Conservation (phyloP, 169 alveolate species). For the Babesia microti region DNA sequence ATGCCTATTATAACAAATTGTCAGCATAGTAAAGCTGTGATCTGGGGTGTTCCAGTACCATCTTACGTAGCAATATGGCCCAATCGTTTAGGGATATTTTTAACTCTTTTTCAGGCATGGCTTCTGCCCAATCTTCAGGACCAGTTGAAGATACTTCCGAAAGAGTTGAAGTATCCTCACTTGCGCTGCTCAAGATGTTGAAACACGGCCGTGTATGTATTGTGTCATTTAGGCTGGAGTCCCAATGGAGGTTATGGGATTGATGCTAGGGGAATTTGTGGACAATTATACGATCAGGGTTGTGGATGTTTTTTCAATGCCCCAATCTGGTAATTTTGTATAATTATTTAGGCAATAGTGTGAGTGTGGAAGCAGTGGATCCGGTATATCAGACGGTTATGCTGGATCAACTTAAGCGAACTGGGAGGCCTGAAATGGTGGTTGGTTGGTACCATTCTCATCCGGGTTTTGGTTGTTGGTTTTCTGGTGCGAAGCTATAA, state of each 20-base stretch:
- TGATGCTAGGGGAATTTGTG: constrained; percentile 96
- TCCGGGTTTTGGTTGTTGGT: constrained; percentile 99
- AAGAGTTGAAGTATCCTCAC: constrained; percentile 91
- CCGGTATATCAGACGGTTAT: constrained; percentile 97
- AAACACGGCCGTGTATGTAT: constrained; percentile 90
- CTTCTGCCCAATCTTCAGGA: constrained; percentile 47
- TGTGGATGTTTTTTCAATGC: constrained; percentile 99
- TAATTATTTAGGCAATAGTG: constrained; percentile 70
- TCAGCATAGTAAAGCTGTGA: no score
- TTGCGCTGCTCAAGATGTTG: constrained; percentile 93
- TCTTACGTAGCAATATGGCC: no score
- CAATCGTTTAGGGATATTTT: constrained; percentile 45
- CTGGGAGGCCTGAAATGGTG: constrained; percentile 92
- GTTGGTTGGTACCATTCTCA: constrained; percentile 99
- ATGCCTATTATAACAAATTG: no score
- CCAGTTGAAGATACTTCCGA: constrained; percentile 83
- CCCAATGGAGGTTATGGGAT: constrained; percentile 99
- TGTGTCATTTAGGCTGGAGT: constrained; percentile 85
- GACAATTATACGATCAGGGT: constrained; percentile 98
- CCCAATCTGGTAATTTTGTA: constrained; percentile 86
- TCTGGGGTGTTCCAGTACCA: no score
- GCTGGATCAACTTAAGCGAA: constrained; percentile 95
- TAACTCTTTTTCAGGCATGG: constrained; percentile 57
- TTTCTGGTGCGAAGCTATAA: constrained; percentile 77
- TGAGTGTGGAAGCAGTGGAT: constrained; percentile 98